Base-by-base conservation (phyloP, 1,284 basidiomycete genomes). In the Apiotrichum veenhuisii region DNA sequence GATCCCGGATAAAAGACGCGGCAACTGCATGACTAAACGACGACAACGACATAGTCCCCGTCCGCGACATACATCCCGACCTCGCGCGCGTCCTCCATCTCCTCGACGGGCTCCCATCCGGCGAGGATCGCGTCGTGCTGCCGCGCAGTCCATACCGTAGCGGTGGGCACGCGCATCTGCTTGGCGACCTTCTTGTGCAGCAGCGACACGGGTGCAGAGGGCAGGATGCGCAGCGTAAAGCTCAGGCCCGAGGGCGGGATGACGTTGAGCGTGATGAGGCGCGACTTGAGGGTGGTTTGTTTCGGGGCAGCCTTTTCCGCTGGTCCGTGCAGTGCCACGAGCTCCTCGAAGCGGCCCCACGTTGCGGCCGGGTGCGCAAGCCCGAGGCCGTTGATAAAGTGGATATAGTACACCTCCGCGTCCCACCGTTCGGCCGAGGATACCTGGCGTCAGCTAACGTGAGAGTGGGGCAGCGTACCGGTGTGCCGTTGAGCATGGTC, bases 351-450 rank as follows among this genome's bases (percentile, higher is more conserved):
- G 23, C 68, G 52, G 0, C 65, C 66, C 70, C 70, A 72, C 12
- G 41, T 45, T 5, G 50, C 18, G 4, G 20, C 42, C 8, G 55
- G 38, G 14, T 54, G 49, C 3, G 50, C 26, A 10, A 12, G 45
- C 2, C 56, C 18, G 3, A 58, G 44, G 22, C 78, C 60, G 87
- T 78, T 66, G 79, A 81, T 36, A 26, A 55, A 55, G n/a, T 85
- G 85, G 52, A 94, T 78, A 75, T 93, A 95, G 70, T 87, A 89
- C 41, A 91, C 75, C 75, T 97, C 93, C 49, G 87, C 85, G 67
- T 97, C 94, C n/a, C 77, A 80, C 37, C 94, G 81, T 71, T 95
- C 91, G 59, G 82, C 83, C 10, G 74, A 55, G 5, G 85, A 82
- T 51, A 94, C 83, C 86, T 90, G 67, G 25, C n/a, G 25, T 49